Evolutionary conservation across 169 alveolate species (phyloP).

Genomic region (Cyclospora cayetanensis): DNA sequence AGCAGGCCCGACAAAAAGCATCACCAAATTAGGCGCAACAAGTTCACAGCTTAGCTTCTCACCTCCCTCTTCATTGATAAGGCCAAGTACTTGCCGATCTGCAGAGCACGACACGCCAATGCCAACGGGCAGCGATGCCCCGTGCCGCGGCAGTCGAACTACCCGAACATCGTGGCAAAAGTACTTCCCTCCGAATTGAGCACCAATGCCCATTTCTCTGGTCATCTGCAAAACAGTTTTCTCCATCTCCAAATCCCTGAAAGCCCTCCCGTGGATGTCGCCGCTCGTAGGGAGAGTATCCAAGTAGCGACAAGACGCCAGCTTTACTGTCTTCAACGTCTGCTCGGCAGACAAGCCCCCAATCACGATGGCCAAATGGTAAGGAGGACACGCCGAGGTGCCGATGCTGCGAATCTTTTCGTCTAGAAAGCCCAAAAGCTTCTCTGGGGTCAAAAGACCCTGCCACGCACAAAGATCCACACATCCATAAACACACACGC

Average conservation of each 20-base stretch:
- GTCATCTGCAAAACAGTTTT: constrained; percentile 52
- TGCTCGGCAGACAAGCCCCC: constrained; percentile 91
- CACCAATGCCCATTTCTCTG: constrained; percentile 89
- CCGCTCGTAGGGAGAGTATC: constrained; percentile 87
- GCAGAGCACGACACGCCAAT: constrained; percentile 94
- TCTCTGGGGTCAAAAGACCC: constrained; percentile 82
- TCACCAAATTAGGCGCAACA: not conserved
- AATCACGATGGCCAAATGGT: constrained; percentile 89
- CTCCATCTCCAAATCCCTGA: constrained; percentile 85
- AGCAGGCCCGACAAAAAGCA: not conserved
- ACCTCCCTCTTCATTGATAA: constrained; percentile 81
- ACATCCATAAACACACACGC: not conserved
- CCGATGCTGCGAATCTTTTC: constrained; percentile 85
- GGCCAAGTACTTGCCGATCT: constrained; percentile 86
- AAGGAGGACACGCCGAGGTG: constrained; percentile 93
- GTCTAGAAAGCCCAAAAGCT: constrained; percentile 79
- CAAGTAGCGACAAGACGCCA: constrained; percentile 84
- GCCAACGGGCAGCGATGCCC: constrained; percentile 91
- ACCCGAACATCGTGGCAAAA: constrained; percentile 92
- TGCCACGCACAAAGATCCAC: constrained; percentile 9
- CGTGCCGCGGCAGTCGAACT: constrained; percentile 90
- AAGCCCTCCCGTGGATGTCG: constrained; percentile 83
- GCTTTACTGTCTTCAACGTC: constrained; percentile 89
- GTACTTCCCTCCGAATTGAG: constrained; percentile 93
- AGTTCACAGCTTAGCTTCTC: not conserved